Evolutionary conservation across 2,329 filamentous ascomycete genomes (phyloP), one percentile per base, ranked within the genome.

Genomic region (Truncatella angustata): DNA sequence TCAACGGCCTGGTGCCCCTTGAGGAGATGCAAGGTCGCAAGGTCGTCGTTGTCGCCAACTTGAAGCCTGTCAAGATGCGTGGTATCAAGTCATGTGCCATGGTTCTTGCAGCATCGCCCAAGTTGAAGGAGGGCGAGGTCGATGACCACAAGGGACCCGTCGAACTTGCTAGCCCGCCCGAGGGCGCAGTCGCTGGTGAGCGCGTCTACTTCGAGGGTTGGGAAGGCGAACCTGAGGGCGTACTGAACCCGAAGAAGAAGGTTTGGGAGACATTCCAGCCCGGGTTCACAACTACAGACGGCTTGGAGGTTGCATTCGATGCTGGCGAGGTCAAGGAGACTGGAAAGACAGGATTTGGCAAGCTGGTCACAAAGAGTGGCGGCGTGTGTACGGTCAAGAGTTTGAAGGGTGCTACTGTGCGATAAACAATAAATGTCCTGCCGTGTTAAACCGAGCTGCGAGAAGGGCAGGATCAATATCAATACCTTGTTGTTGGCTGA

Each of bases 241-340:
- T 93, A 48, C 81, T 99, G 53, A 99, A 97, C 80, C 94, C 94
- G 53, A 99, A 99, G 87, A 99, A 97, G 86, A 97, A 97, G 86
- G 78, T 97, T 56, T 97, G 93, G 92, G 94, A 99, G 80, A 90
- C 82, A 9, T 90, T 96, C 74, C 93, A 97, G 79, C 91, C 92
- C 1, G 94, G 93, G 0, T 97, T 97, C 75, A 96, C 90, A 26
- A 99, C 93, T 6, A 96, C 88, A 1, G 87, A 87, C 6, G 73
- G 71, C 43, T 78, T 93, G 48, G 88, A 92, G 72, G 93, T 96
- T 32, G 91, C 81, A 0, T 99, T 97, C 67, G 89, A 97, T 64
- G 89, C 88, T 3, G 80, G 74, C 40, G 85, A 78, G 42, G 90
- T 96, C 32, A 87, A 90, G 72, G 84, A 87, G 71, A 76, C 93